These are phyloP conservation scores for Fusarium luffae DNA, from an alignment of 2,329 filamentous ascomycete species.

Conservation along the genomic window DNA sequence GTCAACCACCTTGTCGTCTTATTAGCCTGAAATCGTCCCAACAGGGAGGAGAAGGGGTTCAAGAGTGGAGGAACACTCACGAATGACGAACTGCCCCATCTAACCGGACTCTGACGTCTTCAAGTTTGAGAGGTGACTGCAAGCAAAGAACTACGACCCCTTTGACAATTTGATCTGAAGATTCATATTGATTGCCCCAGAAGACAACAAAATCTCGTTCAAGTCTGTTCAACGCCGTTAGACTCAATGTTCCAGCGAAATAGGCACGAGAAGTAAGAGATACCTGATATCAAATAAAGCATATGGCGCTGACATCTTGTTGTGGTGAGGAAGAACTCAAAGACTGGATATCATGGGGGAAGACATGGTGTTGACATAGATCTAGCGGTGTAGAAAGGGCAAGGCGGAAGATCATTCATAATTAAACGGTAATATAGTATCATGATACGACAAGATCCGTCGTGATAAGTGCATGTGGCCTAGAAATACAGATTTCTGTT, in stretches of 20 bases:
- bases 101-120: constrained; percentile 76
- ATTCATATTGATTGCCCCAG: constrained; percentile 77
- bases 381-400: not conserved
- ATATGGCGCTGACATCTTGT: constrained; percentile 3
- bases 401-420: not conserved
- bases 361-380: constrained; percentile 7
- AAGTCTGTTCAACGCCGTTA: constrained; percentile 61
- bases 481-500: not conserved
- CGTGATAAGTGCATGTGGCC: not conserved
- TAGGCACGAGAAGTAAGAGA: constrained; percentile 23
- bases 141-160: constrained; percentile 80
- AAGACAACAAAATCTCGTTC: constrained; percentile 83
- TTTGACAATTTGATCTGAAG: constrained; percentile 77
- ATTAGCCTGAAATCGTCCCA: not conserved
- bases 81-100: constrained; percentile 72
- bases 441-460: not conserved
- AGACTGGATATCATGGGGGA: not conserved
- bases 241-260: not conserved
- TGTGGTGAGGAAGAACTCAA: not conserved
- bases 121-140: constrained; percentile 72
- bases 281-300: constrained; percentile 65
- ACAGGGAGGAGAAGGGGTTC: fast-evolving
- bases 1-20: constrained; percentile 55
- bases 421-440: not conserved
- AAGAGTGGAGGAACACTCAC: constrained; percentile 58